Evolutionary conservation across 495 filamentous ascomycete genomes (phyloP), one percentile per base, ranked within the genome.

Genomic region (Penicillium samsonianum): DNA sequence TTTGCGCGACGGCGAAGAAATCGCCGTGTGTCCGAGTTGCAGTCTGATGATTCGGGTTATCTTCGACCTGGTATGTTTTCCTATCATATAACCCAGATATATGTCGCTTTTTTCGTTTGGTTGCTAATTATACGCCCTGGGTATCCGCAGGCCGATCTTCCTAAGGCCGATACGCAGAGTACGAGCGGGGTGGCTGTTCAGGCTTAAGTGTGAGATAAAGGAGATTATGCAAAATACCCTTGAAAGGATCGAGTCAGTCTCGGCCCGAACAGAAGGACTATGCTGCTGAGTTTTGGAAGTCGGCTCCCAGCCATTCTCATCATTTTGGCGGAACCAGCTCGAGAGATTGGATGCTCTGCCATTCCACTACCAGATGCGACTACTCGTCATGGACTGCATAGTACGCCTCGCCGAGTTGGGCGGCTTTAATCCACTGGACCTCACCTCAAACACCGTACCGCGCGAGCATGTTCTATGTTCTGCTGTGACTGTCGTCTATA

Each of bases 21-120:
- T 98, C 54, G 94, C 88, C 0, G 91, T 98, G 7, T 98, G 94
- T 69, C 95, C 94, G 14, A 96, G 91, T 63, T 98, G 94, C 71
- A 96, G 90, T 66, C 71, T 98, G 73, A 96, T 95, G 90, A 97
- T 98, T 54, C 77, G 86, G 58, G 92, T 98, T 38, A 92, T 98
- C 44, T 98, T 91, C 65, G 94, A 98, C 61, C 63, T 80, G 67
- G 92, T 96, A 67, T 65, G 87, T 80, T 45, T 31, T 23, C 57
- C 8, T 38, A 22, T 28, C 10, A 6, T 14, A 30, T 4, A 19
- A 20, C 9, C 5, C 5, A n/a, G n/a, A 48, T 0, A 47, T 3
- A 38, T 23, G 35, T 42, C 23, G 30, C 19, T 42, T 57, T 8
- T 25, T 35, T 28, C 38, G 11, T 11, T 17, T 42, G 28, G 28